Evolutionary conservation across 495 filamentous ascomycete species (phyloP).

Genomic region (Choiromyces venosus): DNA sequence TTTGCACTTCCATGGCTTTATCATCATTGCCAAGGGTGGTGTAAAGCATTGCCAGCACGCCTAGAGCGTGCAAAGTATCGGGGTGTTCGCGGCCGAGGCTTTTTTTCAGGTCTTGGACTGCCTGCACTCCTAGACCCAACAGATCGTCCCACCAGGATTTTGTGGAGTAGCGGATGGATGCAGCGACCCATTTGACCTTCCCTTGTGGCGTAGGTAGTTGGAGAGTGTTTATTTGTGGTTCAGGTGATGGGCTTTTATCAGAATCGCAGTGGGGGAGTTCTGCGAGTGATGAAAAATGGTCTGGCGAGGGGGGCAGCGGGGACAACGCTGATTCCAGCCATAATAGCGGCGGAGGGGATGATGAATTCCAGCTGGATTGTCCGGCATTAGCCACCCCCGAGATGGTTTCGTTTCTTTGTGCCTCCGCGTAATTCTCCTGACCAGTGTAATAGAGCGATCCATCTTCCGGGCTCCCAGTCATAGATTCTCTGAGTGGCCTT

Average conservation of each 20-base stretch:
- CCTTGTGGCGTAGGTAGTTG: not conserved
- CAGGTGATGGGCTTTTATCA: not conserved
- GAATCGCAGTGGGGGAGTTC: not conserved
- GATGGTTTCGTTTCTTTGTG: not conserved
- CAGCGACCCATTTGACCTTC: not conserved
- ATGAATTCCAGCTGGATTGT: not conserved
- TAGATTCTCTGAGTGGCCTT: not conserved
- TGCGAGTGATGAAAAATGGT: not conserved
- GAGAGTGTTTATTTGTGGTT: not conserved
- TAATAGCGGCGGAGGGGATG: not conserved
- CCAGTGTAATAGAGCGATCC: not conserved
- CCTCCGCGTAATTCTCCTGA: not conserved
- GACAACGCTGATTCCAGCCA: not conserved
- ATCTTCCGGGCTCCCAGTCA: not conserved
- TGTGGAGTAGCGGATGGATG: not conserved
- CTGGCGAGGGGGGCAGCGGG: not conserved
- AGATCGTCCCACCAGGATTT: not conserved
- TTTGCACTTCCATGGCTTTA: not conserved
- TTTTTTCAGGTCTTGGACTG: not conserved
- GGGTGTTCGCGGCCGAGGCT: not conserved
- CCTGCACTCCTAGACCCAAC: not conserved
- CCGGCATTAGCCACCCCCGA: not conserved
- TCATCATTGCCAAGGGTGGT: not conserved
- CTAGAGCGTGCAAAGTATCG: not conserved
- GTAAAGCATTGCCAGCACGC: not conserved